phyloP scores from a whole-genome alignment of 306 rosid species.

The Medicago arabica region DNA sequence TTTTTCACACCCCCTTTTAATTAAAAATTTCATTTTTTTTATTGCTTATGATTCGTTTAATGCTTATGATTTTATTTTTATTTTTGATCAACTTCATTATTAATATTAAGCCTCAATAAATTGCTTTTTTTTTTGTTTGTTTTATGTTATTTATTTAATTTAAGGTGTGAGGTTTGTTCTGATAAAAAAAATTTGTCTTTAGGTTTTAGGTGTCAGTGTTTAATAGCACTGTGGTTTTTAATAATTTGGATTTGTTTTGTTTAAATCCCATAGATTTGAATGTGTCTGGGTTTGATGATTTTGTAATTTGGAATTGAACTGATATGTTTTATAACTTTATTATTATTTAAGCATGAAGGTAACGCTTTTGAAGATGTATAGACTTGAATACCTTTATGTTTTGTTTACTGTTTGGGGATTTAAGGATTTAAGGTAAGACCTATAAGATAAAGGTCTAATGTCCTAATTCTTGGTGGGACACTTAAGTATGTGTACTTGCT shows the following conservation, averaged over 20 bases:
- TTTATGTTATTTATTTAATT: background rate
- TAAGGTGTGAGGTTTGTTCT: background rate
- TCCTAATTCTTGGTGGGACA: slow-evolving; percentile 92
- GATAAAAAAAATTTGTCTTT: no score
- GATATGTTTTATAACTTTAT: slow-evolving; percentile 20
- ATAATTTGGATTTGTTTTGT: background rate
- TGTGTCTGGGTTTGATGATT: slow-evolving; percentile 25
- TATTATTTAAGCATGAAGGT: background rate
- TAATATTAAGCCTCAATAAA: background rate
- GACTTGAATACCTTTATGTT: background rate
- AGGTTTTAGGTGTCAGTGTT: background rate
- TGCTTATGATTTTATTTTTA: background rate
- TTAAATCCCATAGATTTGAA: background rate
- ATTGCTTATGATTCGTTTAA: background rate
- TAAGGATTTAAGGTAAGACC: slow-evolving; percentile 14
- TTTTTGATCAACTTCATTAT: slow-evolving; percentile 29
- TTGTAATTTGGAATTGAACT: slow-evolving; percentile 10
- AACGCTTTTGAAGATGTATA: background rate
- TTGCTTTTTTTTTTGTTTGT: background rate
- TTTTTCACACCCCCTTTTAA: slow-evolving; percentile 33
- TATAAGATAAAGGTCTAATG: slow-evolving; percentile 39
- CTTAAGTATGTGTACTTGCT: slow-evolving; percentile 70
- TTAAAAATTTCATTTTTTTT: background rate
- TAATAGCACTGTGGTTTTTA: background rate
- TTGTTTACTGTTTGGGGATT: background rate